Base-by-base conservation (phyloP, 768 basidiomycete genomes). In the Hebeloma cylindrosporum region DNA sequence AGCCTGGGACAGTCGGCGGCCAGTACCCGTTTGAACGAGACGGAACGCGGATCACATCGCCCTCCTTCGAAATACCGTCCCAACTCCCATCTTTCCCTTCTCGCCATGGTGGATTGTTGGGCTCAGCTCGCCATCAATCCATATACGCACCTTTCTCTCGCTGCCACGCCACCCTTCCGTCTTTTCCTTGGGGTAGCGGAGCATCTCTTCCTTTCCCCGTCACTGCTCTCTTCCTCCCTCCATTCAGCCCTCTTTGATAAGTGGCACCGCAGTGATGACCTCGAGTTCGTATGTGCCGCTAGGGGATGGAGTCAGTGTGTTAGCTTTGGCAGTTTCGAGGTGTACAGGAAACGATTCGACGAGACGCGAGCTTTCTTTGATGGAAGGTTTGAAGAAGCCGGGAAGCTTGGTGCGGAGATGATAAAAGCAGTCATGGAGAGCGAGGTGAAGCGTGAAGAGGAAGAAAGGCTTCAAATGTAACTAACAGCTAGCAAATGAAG, bases 31-130 rank as follows among this genome's bases (percentile, higher is more conserved):
- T n/a, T n/a, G n/a, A n/a, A n/a, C n/a, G n/a, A 36, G 9, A 34
- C 28, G 7, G 37, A 43, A n/a, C n/a, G n/a, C n/a, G n/a, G n/a
- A n/a, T 23, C 39, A 10, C 59, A 35, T 57, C 50, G 51, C 82
- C 54, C 83, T 77, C 35, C 67, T 32, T 2, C 63, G 52, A 43
- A 64, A 52, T 73, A 75, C 48, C 68, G 75, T 5, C 79, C 79
- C 6, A 97, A 98, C 62, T 94, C 92, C 1, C 95, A 99, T 62
- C 80, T 98, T 43, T 85, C 91, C 7, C 75, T 99, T 5, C 80
- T 98, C 37, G 93, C 94, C 11, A 98, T 99, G 93, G 96, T 97
- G 16, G 96, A 99, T 65, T 94, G 90, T 57, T 99, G 96, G 96
- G 86, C 90, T 6, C 78, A 79, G 38, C 80, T 98, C 40, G 70